Percentiles rank a stretch among this genome's conserved stretches.
These are phyloP conservation scores for Colletotrichum phormii DNA, from an alignment of 2,329 filamentous ascomycete species.

Conservation along the genomic window DNA sequence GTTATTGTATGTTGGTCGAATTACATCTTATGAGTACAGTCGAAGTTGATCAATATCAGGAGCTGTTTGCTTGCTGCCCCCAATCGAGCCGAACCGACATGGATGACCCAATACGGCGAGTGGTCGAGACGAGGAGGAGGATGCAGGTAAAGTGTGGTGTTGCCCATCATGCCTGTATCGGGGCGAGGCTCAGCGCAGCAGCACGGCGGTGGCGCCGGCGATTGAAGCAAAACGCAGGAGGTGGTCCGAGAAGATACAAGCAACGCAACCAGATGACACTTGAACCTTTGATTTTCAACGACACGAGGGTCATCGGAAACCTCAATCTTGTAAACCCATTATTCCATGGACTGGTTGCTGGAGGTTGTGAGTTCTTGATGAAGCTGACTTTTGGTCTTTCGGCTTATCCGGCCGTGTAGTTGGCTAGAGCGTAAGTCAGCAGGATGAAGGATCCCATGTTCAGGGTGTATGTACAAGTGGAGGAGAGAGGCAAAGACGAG, in stretches of 20 bases:
- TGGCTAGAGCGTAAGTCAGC: not conserved
- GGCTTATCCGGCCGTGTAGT: slow-evolving; percentile 8
- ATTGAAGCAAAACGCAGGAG: slow-evolving; percentile 19
- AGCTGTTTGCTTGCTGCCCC: not conserved
- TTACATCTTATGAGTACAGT: not conserved
- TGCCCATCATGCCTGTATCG: slow-evolving; percentile 25
- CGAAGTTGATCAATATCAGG: too few species aligned
- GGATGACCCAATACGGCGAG: not conserved
- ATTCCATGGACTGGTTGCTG: not conserved
- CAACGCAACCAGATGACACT: slow-evolving; percentile 20
- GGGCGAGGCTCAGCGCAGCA: slow-evolving; percentile 30
- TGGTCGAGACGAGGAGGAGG: not conserved
- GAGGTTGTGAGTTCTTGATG: not conserved
- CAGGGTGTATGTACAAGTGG: slow-evolving; percentile 5
- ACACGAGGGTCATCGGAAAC: not conserved
- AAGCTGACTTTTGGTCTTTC: not conserved
- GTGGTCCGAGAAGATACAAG: slow-evolving; percentile 19
- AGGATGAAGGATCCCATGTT: slow-evolving; percentile 16
- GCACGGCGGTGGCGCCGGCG: slow-evolving; percentile 9
- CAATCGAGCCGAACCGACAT: not conserved
- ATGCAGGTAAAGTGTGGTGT: slow-evolving; percentile 9
- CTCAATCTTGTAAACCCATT: not conserved
- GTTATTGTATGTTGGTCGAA: not conserved
- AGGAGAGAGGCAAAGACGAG: slow-evolving; percentile 10
- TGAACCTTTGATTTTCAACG: not conserved